phyloP scores from a whole-genome alignment of 2,329 filamentous ascomycete species.

The Claviceps purpurea region DNA sequence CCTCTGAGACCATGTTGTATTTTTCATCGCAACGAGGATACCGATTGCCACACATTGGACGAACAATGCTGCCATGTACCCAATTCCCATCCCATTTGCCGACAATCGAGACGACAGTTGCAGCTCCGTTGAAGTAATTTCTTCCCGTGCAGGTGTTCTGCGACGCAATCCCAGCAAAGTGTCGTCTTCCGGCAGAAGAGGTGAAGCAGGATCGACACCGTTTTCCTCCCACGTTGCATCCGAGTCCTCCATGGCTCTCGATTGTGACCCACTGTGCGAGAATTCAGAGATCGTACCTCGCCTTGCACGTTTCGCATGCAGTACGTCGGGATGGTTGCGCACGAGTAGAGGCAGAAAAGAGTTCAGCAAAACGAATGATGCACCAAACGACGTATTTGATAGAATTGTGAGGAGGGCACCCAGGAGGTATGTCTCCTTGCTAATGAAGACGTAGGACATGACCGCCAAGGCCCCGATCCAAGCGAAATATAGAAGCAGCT shows the following conservation, averaged over 20 bases:
- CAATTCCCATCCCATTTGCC: slow-evolving; percentile 83
- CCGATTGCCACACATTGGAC: slow-evolving; percentile 72
- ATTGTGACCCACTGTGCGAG: slow-evolving; percentile 19
- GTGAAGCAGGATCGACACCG: slow-evolving; percentile 30
- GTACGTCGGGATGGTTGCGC: slow-evolving; percentile 56
- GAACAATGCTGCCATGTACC: slow-evolving; percentile 76
- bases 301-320: slow-evolving; percentile 17
- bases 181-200: slow-evolving; percentile 27
- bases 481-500: slow-evolving; percentile 72
- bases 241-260: slow-evolving; percentile 22
- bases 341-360: slow-evolving; percentile 89
- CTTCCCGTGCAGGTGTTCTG: slow-evolving; percentile 28
- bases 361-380: slow-evolving; percentile 89
- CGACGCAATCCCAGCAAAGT: slow-evolving; percentile 13
- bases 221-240: slow-evolving; percentile 15
- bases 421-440: slow-evolving; percentile 62
- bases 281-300: slow-evolving; percentile 17
- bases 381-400: slow-evolving; percentile 87
- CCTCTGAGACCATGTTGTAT: slow-evolving; percentile 73
- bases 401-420: slow-evolving; percentile 77
- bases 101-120: slow-evolving; percentile 82
- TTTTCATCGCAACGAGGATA: slow-evolving; percentile 58
- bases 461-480: slow-evolving; percentile 68
- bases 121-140: slow-evolving; percentile 53
- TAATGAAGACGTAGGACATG: slow-evolving; percentile 77